Conservation (phyloP, 768 basidiomycete species). For the Lentinula raphanica region DNA sequence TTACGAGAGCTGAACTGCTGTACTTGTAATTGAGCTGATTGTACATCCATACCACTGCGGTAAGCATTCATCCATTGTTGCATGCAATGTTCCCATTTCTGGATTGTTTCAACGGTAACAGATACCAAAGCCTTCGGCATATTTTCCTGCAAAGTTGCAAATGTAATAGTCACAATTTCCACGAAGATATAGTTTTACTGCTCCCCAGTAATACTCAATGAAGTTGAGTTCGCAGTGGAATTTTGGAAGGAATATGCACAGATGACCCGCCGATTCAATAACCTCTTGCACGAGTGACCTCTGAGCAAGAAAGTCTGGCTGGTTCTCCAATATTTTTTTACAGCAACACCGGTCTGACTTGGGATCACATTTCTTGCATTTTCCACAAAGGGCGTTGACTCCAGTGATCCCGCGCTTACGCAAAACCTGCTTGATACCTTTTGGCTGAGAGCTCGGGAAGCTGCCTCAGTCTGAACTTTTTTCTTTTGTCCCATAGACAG, state of each 20-base stretch:
- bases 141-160: constrained; percentile 19
- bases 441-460: no score
- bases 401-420: constrained; percentile 17
- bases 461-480: no score
- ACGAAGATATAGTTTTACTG: constrained; percentile 20
- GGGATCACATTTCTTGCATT: constrained; percentile 2
- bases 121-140: constrained; percentile 16
- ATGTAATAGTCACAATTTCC: constrained; percentile 22
- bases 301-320: constrained; percentile 22
- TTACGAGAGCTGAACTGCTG: constrained; percentile 25
- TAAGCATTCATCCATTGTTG: constrained; percentile 30
- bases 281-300: constrained; percentile 19
- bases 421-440: constrained; percentile 26
- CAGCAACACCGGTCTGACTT: constrained; percentile 19
- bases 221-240: background rate
- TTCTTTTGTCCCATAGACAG: no score
- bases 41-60: constrained; percentile 16
- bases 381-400: background rate
- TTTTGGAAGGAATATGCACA: constrained; percentile 25
- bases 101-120: constrained; percentile 20
- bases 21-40: constrained; percentile 25
- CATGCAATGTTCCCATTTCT: constrained; percentile 30
- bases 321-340: constrained; percentile 17
- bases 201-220: constrained; percentile 17
- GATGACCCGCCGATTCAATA: constrained; percentile 21